These are phyloP conservation scores for Centrapalus pauciflorus DNA, from an alignment of 129 eudicot species.

Conservation along the genomic window DNA sequence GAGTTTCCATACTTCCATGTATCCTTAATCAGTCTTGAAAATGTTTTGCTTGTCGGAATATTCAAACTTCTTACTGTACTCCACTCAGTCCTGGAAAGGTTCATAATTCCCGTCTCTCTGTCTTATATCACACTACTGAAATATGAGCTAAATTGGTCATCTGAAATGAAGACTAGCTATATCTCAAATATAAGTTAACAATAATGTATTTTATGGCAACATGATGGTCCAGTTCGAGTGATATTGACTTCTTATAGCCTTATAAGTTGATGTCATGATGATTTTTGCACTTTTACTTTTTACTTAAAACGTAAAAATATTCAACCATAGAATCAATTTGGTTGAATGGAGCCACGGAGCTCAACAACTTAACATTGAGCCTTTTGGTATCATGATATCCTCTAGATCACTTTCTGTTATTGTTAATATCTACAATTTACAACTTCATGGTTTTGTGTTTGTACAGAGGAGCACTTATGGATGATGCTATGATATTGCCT, in stretches of 20 bases:
- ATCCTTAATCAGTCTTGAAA: not conserved
- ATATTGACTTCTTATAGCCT: too few relatives aligned
- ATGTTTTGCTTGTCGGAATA: not conserved
- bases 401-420: not conserved
- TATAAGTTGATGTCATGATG: not conserved
- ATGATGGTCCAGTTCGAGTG: not conserved
- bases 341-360: not conserved
- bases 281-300: not conserved
- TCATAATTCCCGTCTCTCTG: not conserved
- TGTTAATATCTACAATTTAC: not conserved
- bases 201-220: not conserved
- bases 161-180: not conserved
- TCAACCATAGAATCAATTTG: not conserved
- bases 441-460: slow-evolving; percentile 19
- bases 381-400: not conserved
- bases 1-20: not conserved
- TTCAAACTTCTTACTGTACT: not conserved
- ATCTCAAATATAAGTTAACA: not conserved
- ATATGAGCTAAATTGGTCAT: not conserved
- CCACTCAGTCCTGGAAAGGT: not conserved
- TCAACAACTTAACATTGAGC: not conserved
- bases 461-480: slow-evolving; percentile 88
- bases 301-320: not conserved
- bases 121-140: not conserved
- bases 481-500: slow-evolving; percentile 88